phyloP scores from a whole-genome alignment of 495 filamentous ascomycete genomes.

The Chaetomium tenue region DNA sequence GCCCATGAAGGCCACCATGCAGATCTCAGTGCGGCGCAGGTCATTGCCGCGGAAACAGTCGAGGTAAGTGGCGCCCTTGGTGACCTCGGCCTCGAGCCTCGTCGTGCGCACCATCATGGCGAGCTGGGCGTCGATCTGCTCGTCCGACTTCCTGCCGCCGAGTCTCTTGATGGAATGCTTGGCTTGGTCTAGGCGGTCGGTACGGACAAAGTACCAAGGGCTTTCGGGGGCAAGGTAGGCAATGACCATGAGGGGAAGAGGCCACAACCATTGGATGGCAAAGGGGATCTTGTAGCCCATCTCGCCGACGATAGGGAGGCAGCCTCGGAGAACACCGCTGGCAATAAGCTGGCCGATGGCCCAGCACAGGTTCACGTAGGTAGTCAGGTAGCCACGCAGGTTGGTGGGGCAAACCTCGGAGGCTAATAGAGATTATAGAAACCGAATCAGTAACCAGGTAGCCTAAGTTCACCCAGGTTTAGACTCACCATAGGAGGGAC shows the following conservation, averaged over 20 bases:
- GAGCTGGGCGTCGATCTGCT: conserved; percentile 38
- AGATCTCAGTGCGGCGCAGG: conserved; percentile 57
- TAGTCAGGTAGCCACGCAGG: conserved; percentile 56
- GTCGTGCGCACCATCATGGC: conserved; percentile 63
- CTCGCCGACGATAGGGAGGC: conserved; percentile 40
- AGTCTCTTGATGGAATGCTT: conserved; percentile 45
- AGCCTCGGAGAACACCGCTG: conserved; percentile 53
- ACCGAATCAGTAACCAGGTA: neutral
- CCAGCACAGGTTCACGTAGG: conserved; percentile 65
- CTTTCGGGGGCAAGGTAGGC: conserved; percentile 58
- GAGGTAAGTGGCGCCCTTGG: conserved; percentile 54
- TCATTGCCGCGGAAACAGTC: conserved; percentile 58
- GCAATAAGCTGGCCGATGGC: conserved; percentile 63
- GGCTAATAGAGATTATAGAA: conserved; percentile 21
- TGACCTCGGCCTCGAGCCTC: conserved; percentile 57
- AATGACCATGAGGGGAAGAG: conserved; percentile 53
- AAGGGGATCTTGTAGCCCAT: conserved; percentile 60
- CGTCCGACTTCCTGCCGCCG: conserved; percentile 27
- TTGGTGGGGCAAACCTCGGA: conserved; percentile 61
- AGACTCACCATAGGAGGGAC: conserved; percentile 11
- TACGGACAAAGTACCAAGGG: conserved; percentile 63
- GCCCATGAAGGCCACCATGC: conserved; percentile 41
- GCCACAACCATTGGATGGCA: conserved; percentile 66
- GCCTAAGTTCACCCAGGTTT: too few species aligned
- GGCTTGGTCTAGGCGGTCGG: conserved; percentile 53